Evolutionary conservation across 768 basidiomycete genomes (phyloP), one percentile per base, ranked within the genome.

Genomic region (Boletus coccyginus): DNA sequence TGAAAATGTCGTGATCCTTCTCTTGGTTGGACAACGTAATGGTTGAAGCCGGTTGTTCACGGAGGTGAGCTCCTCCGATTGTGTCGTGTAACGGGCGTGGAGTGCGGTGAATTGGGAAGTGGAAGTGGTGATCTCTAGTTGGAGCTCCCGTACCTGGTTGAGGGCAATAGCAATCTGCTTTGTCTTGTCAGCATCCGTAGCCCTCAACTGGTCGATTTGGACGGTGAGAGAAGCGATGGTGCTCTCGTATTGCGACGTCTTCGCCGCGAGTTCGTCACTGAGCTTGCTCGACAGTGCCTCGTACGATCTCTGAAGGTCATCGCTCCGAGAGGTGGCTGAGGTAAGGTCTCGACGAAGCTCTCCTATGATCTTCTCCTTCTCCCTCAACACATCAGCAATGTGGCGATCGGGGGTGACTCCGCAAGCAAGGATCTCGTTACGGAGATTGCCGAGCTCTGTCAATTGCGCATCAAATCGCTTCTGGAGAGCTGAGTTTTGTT

Each of bases 291-390:
- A 56, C 33, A 52, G 2, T 12, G 17, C 43, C 16, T 54, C 59
- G 17, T 35, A 36, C 21, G 19, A 49, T n/a, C 11, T 52, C 43
- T 56, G 50, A 27, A 60, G 40, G n/a, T 49, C 47, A 1, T 40
- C 35, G 7, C 53, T 50, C 44, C 44, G 48, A 50, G 58, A 42
- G 14, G 48, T 52, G 13, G 44, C 29, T 2, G 2, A 19, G 3
- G 14, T 32, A 13, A 61, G 45, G 16, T 47, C 44, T 12, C 11
- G 19, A 36, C 52, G 48, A 53, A 61, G 61, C n/a, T 50, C 41
- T 10, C 35, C 31, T 21, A 59, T 44, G n/a, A 44, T 10, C 13
- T 48, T 31, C 8, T 50, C 32, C 43, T 50, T 58, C 21, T 50
- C 24, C 19, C 48, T 19, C 46, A 53, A 9, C 3, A 32, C 47